Conservation (phyloP, 2,329 filamentous ascomycete genomes). For the Huntiella moniliformis region DNA sequence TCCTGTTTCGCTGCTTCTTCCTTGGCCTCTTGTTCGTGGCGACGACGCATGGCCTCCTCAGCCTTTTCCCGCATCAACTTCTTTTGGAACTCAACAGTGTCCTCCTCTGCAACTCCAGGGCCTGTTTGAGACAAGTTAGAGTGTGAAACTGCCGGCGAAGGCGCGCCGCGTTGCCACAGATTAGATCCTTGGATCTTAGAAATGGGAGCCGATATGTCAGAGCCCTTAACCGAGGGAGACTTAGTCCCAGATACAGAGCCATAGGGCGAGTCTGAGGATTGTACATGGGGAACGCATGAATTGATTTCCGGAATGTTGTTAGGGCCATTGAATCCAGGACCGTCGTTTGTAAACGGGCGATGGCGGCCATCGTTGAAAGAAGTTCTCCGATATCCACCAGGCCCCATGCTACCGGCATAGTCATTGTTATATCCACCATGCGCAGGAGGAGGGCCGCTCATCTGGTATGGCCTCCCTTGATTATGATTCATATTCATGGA, state of each 20-base stretch:
- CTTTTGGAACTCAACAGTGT: conserved; percentile 45
- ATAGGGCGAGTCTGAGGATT: too few relatives aligned
- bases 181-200: neutral
- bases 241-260: neutral
- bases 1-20: conserved; percentile 55
- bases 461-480: conserved; percentile 5
- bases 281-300: too few relatives aligned
- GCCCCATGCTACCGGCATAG: neutral
- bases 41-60: conserved; percentile 49
- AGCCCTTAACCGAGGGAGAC: conserved; percentile 1
- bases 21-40: conserved; percentile 48
- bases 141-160: neutral
- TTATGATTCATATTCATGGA: conserved; percentile 8
- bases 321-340: neutral
- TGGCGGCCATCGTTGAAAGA: conserved; percentile 9
- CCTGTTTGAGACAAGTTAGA: neutral
- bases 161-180: neutral
- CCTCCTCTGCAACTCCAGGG: conserved; percentile 18
- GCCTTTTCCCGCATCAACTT: conserved; percentile 55
- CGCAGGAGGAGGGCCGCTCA: neutral
- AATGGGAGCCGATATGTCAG: neutral
- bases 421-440: conserved; percentile 1
- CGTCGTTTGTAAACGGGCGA: neutral
- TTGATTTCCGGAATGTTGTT: neutral
- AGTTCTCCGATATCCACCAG: conserved; percentile 6